Percentiles rank a stretch among this genome's conserved stretches.
These are phyloP conservation scores for Ceratonia siliqua DNA, from an alignment of 306 rosid genomes.

Conservation along the genomic window DNA sequence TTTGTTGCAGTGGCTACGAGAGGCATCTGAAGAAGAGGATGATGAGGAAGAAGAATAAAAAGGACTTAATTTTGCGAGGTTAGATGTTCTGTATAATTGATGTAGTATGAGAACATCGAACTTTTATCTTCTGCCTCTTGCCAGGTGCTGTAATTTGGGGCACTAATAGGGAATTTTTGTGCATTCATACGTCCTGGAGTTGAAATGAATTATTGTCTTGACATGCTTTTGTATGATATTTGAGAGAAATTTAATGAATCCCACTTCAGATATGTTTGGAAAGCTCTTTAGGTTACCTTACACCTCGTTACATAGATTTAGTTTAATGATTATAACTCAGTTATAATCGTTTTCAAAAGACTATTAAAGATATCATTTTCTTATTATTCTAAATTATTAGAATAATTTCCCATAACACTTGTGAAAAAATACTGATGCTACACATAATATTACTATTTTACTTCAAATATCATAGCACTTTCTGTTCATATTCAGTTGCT, in stretches of 20 bases:
- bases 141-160: slow-evolving; percentile 2
- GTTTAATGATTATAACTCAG: no score
- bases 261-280: no score
- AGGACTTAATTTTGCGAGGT: background rate
- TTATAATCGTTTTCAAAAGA: no score
- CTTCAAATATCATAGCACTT: no score
- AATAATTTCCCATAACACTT: no score
- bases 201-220: slow-evolving; percentile 6
- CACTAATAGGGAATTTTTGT: slow-evolving; percentile 23
- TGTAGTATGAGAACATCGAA: background rate
- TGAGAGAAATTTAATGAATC: background rate
- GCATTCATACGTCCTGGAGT: slow-evolving; percentile 8
- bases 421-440: no score
- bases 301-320: no score
- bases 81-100: background rate
- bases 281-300: no score
- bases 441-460: no score
- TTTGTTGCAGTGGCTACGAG: slow-evolving; percentile 76
- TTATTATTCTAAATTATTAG: no score
- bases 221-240: slow-evolving; percentile 11
- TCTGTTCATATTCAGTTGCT: no score
- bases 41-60: slow-evolving; percentile 49
- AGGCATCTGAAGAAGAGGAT: slow-evolving; percentile 83
- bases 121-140: background rate
- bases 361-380: no score